A percentile compares a stretch with the other conserved stretches of the same genome.
phyloP scores from a whole-genome alignment of 2,329 filamentous ascomycete species.

The Celoporthe dispersa region DNA sequence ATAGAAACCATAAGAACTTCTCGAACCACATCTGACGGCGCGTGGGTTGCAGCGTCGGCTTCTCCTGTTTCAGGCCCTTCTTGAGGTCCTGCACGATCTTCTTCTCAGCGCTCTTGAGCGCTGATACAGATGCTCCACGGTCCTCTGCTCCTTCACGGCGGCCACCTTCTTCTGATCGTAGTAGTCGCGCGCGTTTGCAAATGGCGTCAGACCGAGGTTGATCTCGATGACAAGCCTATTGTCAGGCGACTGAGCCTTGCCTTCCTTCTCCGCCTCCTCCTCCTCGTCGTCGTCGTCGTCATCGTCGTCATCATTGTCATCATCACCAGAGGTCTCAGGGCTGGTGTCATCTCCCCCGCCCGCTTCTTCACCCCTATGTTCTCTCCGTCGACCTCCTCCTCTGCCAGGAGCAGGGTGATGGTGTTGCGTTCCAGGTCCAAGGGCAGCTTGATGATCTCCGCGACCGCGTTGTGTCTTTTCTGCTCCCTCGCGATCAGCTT shows the following conservation, averaged over 20 bases:
- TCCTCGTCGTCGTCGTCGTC: too few relatives aligned
- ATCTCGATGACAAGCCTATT: constrained; percentile 77
- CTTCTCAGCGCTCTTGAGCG: constrained; percentile 86
- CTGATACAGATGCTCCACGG: constrained; percentile 79
- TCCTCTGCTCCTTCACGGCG: constrained; percentile 86
- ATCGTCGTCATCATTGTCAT: too few relatives aligned
- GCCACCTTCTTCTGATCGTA: constrained; percentile 88
- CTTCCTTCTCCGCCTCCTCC: constrained; percentile 25
- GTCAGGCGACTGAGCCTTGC: constrained; percentile 49
- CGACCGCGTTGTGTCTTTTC: constrained; percentile 79
- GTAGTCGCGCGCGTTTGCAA: constrained; percentile 89
- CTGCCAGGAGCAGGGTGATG: constrained; percentile 77
- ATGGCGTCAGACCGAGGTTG: constrained; percentile 79
- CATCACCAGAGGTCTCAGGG: constrained; percentile 52
- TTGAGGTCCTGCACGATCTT: constrained; percentile 87
- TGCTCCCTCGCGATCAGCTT: constrained; percentile 89
- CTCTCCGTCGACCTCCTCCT: constrained; percentile 68
- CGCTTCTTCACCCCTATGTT: constrained; percentile 47
- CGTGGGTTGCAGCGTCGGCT: constrained; percentile 81
- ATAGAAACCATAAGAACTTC: constrained; percentile 95
- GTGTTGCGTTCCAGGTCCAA: constrained; percentile 90
- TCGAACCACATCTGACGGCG: constrained; percentile 93
- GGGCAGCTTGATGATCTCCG: constrained; percentile 82
- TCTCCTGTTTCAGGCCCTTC: constrained; percentile 89
- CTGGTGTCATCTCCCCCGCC: constrained; percentile 67